phyloP scores from a whole-genome alignment of 163 green algal species.

The Scenedesmus sp. region DNA sequence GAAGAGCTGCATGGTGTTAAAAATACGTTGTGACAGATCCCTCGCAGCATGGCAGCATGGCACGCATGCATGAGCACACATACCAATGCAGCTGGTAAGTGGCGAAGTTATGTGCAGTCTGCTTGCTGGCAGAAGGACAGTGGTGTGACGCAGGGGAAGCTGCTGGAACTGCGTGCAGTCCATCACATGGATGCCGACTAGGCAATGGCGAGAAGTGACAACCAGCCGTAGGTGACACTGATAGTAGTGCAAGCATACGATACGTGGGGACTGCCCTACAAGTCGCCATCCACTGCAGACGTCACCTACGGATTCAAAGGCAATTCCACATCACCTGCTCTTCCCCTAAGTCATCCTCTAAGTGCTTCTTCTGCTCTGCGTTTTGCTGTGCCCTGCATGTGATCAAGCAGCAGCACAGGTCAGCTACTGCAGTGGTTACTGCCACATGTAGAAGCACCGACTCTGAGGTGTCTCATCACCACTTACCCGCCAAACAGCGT shows the following conservation, averaged over 20 bases:
- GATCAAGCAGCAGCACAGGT: not conserved
- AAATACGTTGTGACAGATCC: too few species aligned
- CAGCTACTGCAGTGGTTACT: not conserved
- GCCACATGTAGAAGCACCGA: conserved; percentile 26
- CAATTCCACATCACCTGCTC: conserved; percentile 53
- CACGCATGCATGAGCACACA: too few species aligned
- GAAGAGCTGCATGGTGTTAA: too few species aligned
- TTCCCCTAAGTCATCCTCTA: conserved; percentile 68
- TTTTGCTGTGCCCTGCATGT: conserved; percentile 11
- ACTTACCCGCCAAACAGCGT: conserved; percentile 51
- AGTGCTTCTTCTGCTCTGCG: conserved; percentile 28
- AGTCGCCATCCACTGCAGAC: not conserved
- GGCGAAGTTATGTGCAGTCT: too few species aligned
- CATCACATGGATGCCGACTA: too few species aligned
- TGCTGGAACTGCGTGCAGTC: too few species aligned
- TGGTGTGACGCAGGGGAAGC: not conserved
- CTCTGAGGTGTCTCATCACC: conserved; percentile 38
- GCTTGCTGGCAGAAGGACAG: not conserved
- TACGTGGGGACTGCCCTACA: not conserved
- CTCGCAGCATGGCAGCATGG: too few species aligned
- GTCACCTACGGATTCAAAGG: not conserved
- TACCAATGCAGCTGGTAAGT: too few species aligned
- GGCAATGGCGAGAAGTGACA: too few species aligned
- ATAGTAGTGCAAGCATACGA: not conserved
- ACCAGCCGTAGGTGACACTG: too few species aligned